phyloP scores from a whole-genome alignment of 768 basidiomycete species.

The Scleroderma bovista region DNA sequence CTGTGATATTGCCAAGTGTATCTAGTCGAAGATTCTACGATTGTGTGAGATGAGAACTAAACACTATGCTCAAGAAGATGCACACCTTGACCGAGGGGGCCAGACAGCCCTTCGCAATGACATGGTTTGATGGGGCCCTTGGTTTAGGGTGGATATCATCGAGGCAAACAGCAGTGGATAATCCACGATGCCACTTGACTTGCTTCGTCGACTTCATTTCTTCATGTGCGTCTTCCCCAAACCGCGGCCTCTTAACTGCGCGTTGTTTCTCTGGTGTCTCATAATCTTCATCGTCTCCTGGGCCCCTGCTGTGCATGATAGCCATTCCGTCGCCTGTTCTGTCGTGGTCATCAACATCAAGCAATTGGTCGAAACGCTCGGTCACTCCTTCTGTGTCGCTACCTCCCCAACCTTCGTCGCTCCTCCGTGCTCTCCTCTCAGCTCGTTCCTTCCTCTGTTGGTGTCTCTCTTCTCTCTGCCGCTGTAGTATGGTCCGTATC shows the following conservation, averaged over 20 bases:
- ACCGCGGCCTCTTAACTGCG: conserved; percentile 36
- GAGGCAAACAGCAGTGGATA: conserved; percentile 56
- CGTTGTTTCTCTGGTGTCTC: conserved; percentile 52
- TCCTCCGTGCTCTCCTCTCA: conserved; percentile 49
- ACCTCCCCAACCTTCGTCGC: conserved; percentile 25
- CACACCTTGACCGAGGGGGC: conserved; percentile 62
- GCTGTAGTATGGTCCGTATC: conserved; percentile 60
- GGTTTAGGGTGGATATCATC: conserved; percentile 57
- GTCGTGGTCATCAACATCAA: conserved; percentile 10
- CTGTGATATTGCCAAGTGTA: conserved; percentile 63
- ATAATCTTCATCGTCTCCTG: conserved; percentile 82
- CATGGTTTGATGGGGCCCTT: conserved; percentile 35
- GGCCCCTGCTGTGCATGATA: conserved; percentile 50
- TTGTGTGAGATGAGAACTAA: conserved; percentile 3
- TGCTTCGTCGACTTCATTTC: conserved; percentile 38
- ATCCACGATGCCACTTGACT: conserved; percentile 75
- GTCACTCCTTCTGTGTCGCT: conserved; percentile 28
- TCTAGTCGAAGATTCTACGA: conserved; percentile 57
- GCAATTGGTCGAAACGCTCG: conserved; percentile 7
- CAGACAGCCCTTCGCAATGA: conserved; percentile 57
- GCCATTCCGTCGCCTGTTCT: conserved; percentile 21
- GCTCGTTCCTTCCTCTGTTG: conserved; percentile 54
- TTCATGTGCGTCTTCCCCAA: conserved; percentile 26
- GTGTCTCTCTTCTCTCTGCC: conserved; percentile 58
- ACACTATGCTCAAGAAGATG: neutral